Evolutionary conservation across 2,329 filamentous ascomycete genomes (phyloP), one percentile per base, ranked within the genome.

Genomic region (Aquanectria penicillioides): DNA sequence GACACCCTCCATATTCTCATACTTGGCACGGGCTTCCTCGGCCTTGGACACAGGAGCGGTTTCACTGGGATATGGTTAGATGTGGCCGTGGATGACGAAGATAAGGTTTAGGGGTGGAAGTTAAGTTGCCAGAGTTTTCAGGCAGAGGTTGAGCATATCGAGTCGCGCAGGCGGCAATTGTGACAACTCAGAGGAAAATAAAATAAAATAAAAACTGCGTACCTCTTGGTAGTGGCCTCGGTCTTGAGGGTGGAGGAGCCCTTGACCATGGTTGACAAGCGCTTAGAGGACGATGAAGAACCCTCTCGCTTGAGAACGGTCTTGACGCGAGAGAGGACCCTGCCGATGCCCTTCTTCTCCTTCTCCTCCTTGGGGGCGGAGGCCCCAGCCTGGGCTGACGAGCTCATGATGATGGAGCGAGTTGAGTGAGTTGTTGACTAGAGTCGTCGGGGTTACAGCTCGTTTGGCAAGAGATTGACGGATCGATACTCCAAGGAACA

Each of bases 321-420:
- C 76, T 80, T 85, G 69, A 83, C 76, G 29, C 80, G 76, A 29
- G 78, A 78, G 26, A 85, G 61, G 17, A 85, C 73, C 66, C 77
- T 83, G 52, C 77, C 78, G 23, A 85, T 64, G 11, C 79, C 78
- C 70, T 76, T 83, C 74, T 79, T 83, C 65, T 80, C 78, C 67
- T 74, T 76, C 38, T 72, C 70, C 47, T 68, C 65, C 59, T 70
- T 72, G 47, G 73, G 71, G 51, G 63, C 61, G 31, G 73, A 74
- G 33, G 74, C 72, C 65, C 74, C 75, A 44, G 69, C 70, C 58
- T 75, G 79, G 53, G 76, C 74, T 38, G 75, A 71, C 11, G 80
- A 79, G 59, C 79, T 81, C 80, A 82, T 83, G 56, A 31, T 72
- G 34, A 36, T 26, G 22, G 40, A 36, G n/a, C 36, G 38, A 12